Base-by-base conservation (phyloP, 768 basidiomycete species). In the Lepiota brunneoincarnata region DNA sequence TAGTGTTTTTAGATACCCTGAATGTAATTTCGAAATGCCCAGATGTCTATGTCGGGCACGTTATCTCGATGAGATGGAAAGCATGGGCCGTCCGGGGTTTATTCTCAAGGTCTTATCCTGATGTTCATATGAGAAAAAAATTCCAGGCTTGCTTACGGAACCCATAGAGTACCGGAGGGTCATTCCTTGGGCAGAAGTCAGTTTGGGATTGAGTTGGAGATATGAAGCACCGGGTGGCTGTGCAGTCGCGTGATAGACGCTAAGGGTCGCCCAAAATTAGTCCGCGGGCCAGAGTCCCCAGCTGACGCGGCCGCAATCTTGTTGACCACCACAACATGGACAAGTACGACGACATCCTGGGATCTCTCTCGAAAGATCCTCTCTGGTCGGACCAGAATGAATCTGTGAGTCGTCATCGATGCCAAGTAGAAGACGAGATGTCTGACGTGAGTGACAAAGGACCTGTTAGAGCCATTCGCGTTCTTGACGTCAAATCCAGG, bases 401-500 rank as follows among this genome's bases (percentile, higher is more conserved):
- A 65, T 53, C 65, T 58, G 74, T 70, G 49, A 55, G 60, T 58
- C 17, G 3, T 37, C n/a, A 14, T 39, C 4, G n/a, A 10, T 45
- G 42, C 18, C 6, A 2, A 10, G 9, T 26, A 31, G 11, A 10
- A 15, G 24, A 17, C 18, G 12, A 14, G 17, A n/a, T 14, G 6
- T 15, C 35, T 52, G 37, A 40, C 21, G 14, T 34, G 12, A 21
- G 28, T 28, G n/a, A 23, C 44, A 17, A 38, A 51, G 52, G 39
- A 35, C 12, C 26, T 55, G 14, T 44, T 96, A 6, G 96, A 98
- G 67, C 96, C 96, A 0, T 98, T 83, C 67, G 81, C 81, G 0
- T 97, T 95, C 68, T 82, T 91, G 40, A 82, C 82, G 6, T 82
- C 87, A 1, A 87, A 86, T 54, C 92, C 92, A 0, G 96, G 97